Conservation (phyloP, 352 stramenopile species). For the Thalassiosira hispida region DNA sequence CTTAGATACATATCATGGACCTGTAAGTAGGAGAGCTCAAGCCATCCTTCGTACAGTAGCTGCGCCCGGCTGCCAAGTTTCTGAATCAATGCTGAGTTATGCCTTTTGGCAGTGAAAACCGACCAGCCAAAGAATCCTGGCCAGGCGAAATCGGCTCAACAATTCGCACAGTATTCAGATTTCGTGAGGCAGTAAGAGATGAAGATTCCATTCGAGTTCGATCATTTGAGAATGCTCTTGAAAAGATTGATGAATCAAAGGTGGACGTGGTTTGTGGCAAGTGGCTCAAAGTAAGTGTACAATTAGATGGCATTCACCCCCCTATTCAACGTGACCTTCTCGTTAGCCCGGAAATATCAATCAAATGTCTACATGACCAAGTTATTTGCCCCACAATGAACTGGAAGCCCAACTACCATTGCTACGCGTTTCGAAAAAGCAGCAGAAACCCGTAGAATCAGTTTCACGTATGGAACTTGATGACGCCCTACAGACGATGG, state of each 20-base stretch:
- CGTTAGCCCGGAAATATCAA: slow-evolving; percentile 21
- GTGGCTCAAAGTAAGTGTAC: slow-evolving; percentile 18
- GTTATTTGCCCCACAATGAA: slow-evolving; percentile 23
- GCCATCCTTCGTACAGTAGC: neutral
- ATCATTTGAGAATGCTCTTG: slow-evolving; percentile 5
- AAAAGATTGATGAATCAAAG: neutral
- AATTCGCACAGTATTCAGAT: neutral
- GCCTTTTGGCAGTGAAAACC: no score
- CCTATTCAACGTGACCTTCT: slow-evolving; percentile 10
- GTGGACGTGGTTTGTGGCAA: slow-evolving; percentile 10
- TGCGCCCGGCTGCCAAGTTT: no score
- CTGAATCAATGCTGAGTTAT: no score
- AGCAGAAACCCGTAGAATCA: neutral
- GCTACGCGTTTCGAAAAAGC: slow-evolving; percentile 23
- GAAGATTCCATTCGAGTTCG: slow-evolving; percentile 14
- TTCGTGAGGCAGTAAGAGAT: slow-evolving; percentile 15
- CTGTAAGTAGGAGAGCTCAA: no score
- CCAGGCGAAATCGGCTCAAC: no score
- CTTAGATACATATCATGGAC: no score
- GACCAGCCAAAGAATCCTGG: no score
- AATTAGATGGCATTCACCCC: slow-evolving; percentile 10
- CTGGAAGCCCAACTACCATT: slow-evolving; percentile 30
- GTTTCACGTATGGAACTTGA: neutral
- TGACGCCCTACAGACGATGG: slow-evolving; percentile 8
- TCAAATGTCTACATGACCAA: slow-evolving; percentile 29